These are phyloP conservation scores for Gynostemma pentaphyllum DNA, from an alignment of 306 rosid species.

Conservation along the genomic window DNA sequence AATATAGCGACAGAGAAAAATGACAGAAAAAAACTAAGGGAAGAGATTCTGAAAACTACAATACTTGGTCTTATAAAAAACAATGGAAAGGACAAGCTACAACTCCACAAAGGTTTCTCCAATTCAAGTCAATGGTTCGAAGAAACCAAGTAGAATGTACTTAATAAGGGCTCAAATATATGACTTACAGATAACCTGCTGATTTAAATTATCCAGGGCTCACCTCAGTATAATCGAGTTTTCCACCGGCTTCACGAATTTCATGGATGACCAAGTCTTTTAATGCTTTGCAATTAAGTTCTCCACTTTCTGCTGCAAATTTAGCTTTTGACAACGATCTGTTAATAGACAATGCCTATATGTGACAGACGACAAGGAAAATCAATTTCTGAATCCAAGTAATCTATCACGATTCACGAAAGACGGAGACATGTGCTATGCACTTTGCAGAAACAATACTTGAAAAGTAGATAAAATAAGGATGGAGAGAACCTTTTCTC, in stretches of 20 bases:
- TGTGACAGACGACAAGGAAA: neutral
- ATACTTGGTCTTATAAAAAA: neutral
- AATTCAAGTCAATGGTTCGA: neutral
- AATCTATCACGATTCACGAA: neutral
- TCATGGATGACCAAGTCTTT: slow-evolving; percentile 31
- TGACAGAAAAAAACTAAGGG: no score
- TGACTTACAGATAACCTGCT: neutral
- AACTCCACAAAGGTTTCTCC: neutral
- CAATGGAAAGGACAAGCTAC: neutral
- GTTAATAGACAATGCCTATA: slow-evolving; percentile 68
- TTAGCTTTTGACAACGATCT: slow-evolving; percentile 59
- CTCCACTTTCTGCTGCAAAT: slow-evolving; percentile 54
- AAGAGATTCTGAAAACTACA: no score
- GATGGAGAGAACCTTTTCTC: slow-evolving; percentile 44
- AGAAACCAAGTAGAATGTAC: neutral
- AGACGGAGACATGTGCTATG: neutral
- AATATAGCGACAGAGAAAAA: no score
- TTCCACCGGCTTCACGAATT: slow-evolving; percentile 65
- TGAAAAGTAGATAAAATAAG: neutral
- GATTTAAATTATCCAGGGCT: neutral
- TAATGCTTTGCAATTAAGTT: slow-evolving; percentile 36
- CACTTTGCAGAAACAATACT: neutral
- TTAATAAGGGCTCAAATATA: neutral
- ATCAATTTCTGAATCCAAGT: neutral
- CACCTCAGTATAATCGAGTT: slow-evolving; percentile 86